Evolutionary conservation across 495 filamentous ascomycete species (phyloP).

Genomic region (Hyaloscypha variabilis): DNA sequence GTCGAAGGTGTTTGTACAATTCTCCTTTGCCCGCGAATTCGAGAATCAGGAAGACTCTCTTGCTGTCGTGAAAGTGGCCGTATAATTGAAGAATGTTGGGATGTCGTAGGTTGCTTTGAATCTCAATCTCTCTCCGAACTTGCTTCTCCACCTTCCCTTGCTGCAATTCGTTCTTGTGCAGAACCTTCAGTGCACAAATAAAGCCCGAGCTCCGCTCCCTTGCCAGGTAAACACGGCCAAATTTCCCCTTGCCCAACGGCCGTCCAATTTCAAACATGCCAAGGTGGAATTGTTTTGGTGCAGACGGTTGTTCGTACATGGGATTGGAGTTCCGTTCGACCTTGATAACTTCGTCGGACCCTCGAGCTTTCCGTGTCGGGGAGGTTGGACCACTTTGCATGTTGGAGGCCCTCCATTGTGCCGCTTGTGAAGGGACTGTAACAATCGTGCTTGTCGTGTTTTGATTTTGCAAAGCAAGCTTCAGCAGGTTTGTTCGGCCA

Average conservation of each 20-base stretch:
- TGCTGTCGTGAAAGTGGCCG: slow-evolving; percentile 96
- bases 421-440: slow-evolving; percentile 66
- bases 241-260: slow-evolving; percentile 95
- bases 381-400: slow-evolving; percentile 42
- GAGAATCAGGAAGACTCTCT: slow-evolving; percentile 92
- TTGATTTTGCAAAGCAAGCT: slow-evolving; percentile 79
- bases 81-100: slow-evolving; percentile 87
- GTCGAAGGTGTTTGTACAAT: slow-evolving; percentile 93
- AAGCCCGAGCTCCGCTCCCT: slow-evolving; percentile 87
- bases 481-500: slow-evolving; percentile 73
- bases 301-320: slow-evolving; percentile 44
- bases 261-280: slow-evolving; percentile 99
- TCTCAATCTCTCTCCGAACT: slow-evolving; percentile 95
- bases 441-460: slow-evolving; percentile 62
- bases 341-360: slow-evolving; percentile 50
- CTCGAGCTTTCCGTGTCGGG: slow-evolving; percentile 41
- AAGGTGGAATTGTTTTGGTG: slow-evolving; percentile 81
- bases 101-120: slow-evolving; percentile 72
- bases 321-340: slow-evolving; percentile 33
- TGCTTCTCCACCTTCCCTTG: slow-evolving; percentile 92
- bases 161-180: slow-evolving; percentile 93
- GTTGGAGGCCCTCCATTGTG: slow-evolving; percentile 54
- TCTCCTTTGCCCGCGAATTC: slow-evolving; percentile 96
- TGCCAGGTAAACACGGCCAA: slow-evolving; percentile 93
- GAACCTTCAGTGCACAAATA: slow-evolving; percentile 94